Evolutionary conservation across 176 grass and related monocot species (phyloP).

Genomic region (Carex littledalei): DNA sequence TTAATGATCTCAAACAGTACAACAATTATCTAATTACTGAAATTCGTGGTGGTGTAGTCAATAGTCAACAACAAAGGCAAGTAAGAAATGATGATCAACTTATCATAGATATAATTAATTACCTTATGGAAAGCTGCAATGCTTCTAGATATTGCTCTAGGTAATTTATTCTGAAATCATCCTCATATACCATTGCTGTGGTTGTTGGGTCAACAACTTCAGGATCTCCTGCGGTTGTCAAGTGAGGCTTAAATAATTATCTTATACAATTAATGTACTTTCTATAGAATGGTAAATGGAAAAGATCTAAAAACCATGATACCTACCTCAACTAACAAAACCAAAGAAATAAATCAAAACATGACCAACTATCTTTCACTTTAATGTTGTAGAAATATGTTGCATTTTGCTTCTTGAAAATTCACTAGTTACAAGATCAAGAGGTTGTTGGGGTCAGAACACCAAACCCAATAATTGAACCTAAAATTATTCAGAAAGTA

Average conservation of each 20-base stretch:
- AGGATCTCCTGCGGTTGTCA: constrained; percentile 10
- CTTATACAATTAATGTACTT: background rate
- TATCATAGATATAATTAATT: background rate
- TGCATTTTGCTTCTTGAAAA: too few species aligned
- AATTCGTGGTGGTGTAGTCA: background rate
- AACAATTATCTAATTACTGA: background rate
- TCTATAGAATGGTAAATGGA: background rate
- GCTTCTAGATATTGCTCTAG: constrained; percentile 22
- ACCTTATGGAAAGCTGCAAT: constrained; percentile 17
- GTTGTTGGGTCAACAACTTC: background rate
- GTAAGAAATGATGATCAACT: background rate
- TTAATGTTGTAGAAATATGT: too few species aligned
- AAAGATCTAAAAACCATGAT: background rate
- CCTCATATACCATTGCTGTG: background rate
- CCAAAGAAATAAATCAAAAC: too few species aligned
- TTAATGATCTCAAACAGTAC: background rate
- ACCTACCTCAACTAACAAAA: too few species aligned
- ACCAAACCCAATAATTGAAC: background rate
- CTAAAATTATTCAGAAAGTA: background rate
- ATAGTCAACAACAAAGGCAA: background rate
- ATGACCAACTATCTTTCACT: too few species aligned
- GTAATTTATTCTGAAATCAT: constrained; percentile 17
- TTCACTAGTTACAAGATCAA: too few species aligned
- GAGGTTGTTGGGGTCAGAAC: background rate
- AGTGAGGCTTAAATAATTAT: background rate